Evolutionary conservation across 805 yeast species (phyloP).

Genomic region (Candida oleophila): DNA sequence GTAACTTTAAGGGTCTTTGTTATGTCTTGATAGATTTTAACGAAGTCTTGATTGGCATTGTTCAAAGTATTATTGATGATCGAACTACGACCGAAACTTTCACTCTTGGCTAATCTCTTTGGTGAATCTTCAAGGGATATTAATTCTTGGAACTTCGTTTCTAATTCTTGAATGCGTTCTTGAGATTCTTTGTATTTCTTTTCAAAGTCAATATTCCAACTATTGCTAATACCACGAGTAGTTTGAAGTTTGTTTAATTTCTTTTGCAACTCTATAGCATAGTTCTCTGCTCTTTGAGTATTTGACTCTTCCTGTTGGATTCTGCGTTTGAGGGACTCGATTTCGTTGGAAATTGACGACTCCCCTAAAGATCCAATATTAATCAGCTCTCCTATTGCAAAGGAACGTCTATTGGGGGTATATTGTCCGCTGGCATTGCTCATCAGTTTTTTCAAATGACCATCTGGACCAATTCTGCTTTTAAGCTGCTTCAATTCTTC

Average conservation of each 20-base stretch:
- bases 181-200: conserved; percentile 36
- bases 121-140: conserved; percentile 11
- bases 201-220: conserved; percentile 32
- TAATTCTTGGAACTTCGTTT: conserved; percentile 24
- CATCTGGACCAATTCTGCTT: conserved; percentile 63
- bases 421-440: conserved; percentile 21
- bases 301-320: conserved; percentile 53
- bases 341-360: conserved; percentile 25
- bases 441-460: conserved; percentile 50
- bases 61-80: conserved; percentile 21
- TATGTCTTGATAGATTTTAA: conserved; percentile 50
- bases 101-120: conserved; percentile 26
- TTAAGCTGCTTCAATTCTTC: conserved; percentile 62
- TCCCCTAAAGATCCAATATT: conserved; percentile 7
- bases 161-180: conserved; percentile 30
- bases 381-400: conserved; percentile 33
- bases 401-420: conserved; percentile 25
- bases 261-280: conserved; percentile 44
- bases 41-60: conserved; percentile 42
- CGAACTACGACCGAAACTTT: conserved; percentile 29
- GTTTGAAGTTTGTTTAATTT: conserved; percentile 41
- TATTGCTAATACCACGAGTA: conserved; percentile 33
- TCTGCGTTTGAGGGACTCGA: conserved; percentile 46
- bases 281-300: conserved; percentile 50
- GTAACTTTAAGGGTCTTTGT: conserved; percentile 43